Base-by-base conservation (phyloP, 768 basidiomycete species). In the Fistulinella prunicolor region DNA sequence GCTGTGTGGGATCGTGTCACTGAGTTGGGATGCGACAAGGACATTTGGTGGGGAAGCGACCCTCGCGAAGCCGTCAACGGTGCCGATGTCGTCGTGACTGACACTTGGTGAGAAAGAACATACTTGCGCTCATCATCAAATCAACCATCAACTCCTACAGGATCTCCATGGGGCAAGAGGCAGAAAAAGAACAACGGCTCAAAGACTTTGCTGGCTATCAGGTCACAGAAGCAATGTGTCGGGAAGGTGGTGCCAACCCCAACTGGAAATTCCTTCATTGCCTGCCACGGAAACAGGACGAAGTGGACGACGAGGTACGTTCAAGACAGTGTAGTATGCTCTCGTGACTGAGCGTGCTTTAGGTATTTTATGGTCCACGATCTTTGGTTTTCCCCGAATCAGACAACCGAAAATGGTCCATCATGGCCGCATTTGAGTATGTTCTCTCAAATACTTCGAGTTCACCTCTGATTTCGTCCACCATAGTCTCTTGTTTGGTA, bases 141-240 rank as follows among this genome's bases (percentile, higher is more conserved):
- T 42, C 34, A 19, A 16, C 14, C 16, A 20, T 42, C 16, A 2
- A 42, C 12, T 2, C 16, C 10, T 22, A 13, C 59, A 94, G 92
- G 94, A 93, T 98, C 54, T 97, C 95, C 2, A 98, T 99, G 96
- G 96, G 96, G 16, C 93, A 96, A 68, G 96, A 98, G 69, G 87
- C 85, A 1, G 94, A 98, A 67, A 92, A 94, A 54, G 89, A 74
- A 26, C 83, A 91, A 57, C 83, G 95, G 14, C 66, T 95, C 36
- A 72, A 80, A 42, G 95, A 91, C 49, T 99, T 99, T 70, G 54
- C 79, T 16, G 94, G 96, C 3, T 99, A 90, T 68, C 96, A 97
- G 63, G 83, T 99, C 41, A 98, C 95, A 2, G 93, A 97, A 65
- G 70, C 79, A 26, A 77, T 98, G 24, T 94, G 93, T 67, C 70